Evolutionary conservation across 2,329 filamentous ascomycete species (phyloP).

Genomic region (Aspergillus clavatus): DNA sequence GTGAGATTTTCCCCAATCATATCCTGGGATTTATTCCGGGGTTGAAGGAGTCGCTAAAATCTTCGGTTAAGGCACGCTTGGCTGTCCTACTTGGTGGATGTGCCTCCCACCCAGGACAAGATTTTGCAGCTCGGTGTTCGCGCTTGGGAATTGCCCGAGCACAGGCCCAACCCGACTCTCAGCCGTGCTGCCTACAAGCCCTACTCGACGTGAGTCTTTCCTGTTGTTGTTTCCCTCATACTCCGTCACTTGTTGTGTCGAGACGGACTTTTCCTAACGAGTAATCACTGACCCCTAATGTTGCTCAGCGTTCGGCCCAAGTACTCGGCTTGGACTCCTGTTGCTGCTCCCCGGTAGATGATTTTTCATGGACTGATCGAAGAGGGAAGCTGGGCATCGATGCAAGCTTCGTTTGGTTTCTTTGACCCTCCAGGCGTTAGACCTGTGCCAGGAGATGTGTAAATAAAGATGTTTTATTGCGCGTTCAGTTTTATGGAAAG

Average conservation of each 20-base stretch:
- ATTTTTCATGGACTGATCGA: constrained; percentile 5
- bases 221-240: neutral
- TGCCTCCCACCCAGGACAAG: constrained; percentile 72
- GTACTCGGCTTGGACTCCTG: constrained; percentile 32
- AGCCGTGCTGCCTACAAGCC: constrained; percentile 80
- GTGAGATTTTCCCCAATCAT: constrained; percentile 34
- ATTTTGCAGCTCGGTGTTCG: constrained; percentile 63
- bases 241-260: too few species aligned
- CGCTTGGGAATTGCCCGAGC: constrained; percentile 69
- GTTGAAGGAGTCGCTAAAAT: neutral
- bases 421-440: constrained; percentile 4
- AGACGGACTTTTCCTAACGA: neutral
- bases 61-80: constrained; percentile 68
- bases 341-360: constrained; percentile 33
- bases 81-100: constrained; percentile 91
- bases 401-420: constrained; percentile 2
- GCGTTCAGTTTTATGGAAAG: constrained; percentile 14
- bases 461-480: constrained; percentile 33
- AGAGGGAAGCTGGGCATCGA: neutral
- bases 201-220: constrained; percentile 78
- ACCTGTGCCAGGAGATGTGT: constrained; percentile 23
- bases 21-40: neutral
- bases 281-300: constrained; percentile 8
- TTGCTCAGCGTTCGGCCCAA: constrained; percentile 28
- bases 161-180: constrained; percentile 70